A percentile compares a stretch with the other conserved stretches of the same genome.
Evolutionary conservation across 1,284 basidiomycete genomes (phyloP).

Genomic region (Peniophora sp.): DNA sequence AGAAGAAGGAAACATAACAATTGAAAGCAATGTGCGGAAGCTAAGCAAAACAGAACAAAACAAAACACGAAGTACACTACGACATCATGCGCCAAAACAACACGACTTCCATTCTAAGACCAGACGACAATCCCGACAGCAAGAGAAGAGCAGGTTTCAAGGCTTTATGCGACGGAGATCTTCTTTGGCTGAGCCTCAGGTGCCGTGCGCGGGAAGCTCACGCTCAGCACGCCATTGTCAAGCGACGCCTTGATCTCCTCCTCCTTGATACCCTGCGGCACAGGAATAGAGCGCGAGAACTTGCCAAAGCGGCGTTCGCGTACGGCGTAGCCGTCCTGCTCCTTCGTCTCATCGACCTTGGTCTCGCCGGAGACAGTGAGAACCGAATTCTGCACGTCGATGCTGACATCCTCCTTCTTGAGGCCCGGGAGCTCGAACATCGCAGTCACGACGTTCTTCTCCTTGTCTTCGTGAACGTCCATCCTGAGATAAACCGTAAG

Average conservation of each 20-base stretch:
- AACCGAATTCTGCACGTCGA: constrained; percentile 28
- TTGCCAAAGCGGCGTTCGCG: constrained; percentile 28
- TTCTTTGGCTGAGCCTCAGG: constrained; percentile 16
- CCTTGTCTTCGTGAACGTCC: constrained; percentile 25
- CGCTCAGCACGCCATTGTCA: constrained; percentile 20
- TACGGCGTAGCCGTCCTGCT: constrained; percentile 25
- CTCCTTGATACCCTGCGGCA: constrained; percentile 27
- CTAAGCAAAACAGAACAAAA: no score
- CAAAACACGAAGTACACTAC: no score
- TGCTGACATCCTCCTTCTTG: constrained; percentile 28
- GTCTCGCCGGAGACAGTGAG: constrained; percentile 30
- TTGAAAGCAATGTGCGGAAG: no score
- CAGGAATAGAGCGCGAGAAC: constrained; percentile 26
- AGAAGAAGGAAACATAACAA: no score
- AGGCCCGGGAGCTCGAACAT: constrained; percentile 38
- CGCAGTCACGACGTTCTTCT: constrained; percentile 27
- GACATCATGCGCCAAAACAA: no score
- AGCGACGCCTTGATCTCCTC: constrained; percentile 13
- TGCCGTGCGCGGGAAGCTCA: constrained; percentile 20
- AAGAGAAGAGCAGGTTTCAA: no score
- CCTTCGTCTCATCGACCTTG: constrained; percentile 17
- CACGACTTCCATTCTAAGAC: no score
- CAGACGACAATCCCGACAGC: no score
- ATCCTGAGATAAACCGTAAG: constrained; percentile 27
- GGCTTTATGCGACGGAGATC: constrained; percentile 12